These are phyloP conservation scores for Annulohypoxylon stygium DNA, from an alignment of 495 filamentous ascomycete genomes.

Conservation along the genomic window DNA sequence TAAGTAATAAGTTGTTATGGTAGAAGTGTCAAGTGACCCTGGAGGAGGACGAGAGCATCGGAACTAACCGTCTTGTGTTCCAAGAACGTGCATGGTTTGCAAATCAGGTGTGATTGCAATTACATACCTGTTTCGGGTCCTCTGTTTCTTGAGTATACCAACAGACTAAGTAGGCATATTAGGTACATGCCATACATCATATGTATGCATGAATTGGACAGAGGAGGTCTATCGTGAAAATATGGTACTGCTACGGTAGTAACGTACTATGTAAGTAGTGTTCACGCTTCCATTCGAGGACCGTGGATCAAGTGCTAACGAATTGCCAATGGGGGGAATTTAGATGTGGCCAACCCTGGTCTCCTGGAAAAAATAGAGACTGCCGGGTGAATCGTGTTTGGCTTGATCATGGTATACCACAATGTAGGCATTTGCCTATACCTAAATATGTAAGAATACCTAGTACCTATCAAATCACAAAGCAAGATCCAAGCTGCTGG, in stretches of 20 bases:
- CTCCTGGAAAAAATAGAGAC: conserved; percentile 15
- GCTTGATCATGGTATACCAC: conserved; percentile 12
- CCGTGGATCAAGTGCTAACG: conserved; percentile 32
- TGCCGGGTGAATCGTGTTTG: conserved; percentile 27
- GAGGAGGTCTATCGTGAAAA: conserved; percentile 29
- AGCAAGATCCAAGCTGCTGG: conserved; percentile 22
- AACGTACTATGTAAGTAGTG: conserved; percentile 41
- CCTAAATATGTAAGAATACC: conserved; percentile 17
- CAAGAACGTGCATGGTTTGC: conserved; percentile 45
- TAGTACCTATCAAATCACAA: conserved; percentile 23
- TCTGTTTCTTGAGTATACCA: conserved; percentile 6
- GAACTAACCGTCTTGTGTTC: conserved; percentile 46
- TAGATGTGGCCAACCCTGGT: conserved; percentile 10
- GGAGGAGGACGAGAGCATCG: conserved; percentile 19
- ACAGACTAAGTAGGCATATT: background rate
- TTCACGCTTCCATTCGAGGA: conserved; percentile 47
- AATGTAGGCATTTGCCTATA: background rate
- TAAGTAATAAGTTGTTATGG: conserved; percentile 28
- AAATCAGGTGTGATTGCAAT: conserved; percentile 46
- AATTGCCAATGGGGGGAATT: conserved; percentile 33
- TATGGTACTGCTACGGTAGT: conserved; percentile 46
- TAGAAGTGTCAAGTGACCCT: conserved; percentile 35
- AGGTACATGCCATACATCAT: background rate
- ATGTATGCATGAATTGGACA: conserved; percentile 30
- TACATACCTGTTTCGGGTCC: conserved; percentile 42